Evolutionary conservation across 306 rosid genomes (phyloP).

Genomic region (Glycine latifolia): DNA sequence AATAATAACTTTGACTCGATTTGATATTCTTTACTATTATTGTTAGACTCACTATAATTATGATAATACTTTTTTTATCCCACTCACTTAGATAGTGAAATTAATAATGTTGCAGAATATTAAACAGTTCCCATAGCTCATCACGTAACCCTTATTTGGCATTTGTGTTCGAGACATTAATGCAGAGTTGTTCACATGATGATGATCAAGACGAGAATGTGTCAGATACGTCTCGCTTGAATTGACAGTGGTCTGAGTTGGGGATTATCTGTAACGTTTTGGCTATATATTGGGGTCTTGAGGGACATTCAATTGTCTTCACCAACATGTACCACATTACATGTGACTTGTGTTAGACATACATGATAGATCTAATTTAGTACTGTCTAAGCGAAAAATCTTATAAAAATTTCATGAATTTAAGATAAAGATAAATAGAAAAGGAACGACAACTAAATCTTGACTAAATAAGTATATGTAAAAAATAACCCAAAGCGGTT

Average conservation of each 20-base stretch:
- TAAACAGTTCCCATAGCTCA: constrained; percentile 10
- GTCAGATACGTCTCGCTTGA: constrained; percentile 41
- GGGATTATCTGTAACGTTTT: constrained; percentile 13
- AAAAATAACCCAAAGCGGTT: too few species aligned
- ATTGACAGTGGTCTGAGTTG: constrained; percentile 25
- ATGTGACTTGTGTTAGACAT: constrained; percentile 43
- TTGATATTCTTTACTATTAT: constrained; percentile 28
- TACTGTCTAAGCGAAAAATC: neutral
- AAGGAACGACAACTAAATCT: too few species aligned
- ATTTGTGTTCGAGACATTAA: constrained; percentile 37
- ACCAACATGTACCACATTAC: constrained; percentile 30
- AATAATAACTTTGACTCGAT: constrained; percentile 41
- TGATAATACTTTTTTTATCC: too few species aligned
- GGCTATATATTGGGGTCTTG: constrained; percentile 6
- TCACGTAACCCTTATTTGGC: neutral
- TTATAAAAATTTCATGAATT: neutral
- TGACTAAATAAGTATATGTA: too few species aligned
- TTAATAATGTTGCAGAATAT: constrained; percentile 31
- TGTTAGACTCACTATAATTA: neutral
- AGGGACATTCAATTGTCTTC: constrained; percentile 34
- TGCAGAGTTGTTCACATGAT: constrained; percentile 49
- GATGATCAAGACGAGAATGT: constrained; percentile 22
- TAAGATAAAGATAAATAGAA: too few species aligned
- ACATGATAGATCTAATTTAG: constrained; percentile 19
- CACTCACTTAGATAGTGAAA: neutral